Percentiles rank a stretch among this genome's conserved stretches.
phyloP scores from a whole-genome alignment of 306 rosid species.

The Mucuna pruriens region DNA sequence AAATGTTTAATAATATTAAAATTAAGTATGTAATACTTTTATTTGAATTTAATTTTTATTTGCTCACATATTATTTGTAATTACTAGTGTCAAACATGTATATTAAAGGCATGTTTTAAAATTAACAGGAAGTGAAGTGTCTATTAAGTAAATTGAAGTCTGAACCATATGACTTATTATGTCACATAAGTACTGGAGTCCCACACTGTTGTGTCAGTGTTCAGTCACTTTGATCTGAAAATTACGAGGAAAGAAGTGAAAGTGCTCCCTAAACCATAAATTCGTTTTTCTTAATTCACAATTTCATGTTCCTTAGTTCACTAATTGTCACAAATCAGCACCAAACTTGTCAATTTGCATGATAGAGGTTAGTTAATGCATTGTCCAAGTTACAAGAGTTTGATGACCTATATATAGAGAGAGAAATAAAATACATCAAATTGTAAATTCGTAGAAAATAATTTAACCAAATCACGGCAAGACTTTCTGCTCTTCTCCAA shows the following conservation, averaged over 20 bases:
- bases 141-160: background rate
- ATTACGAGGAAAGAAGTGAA: background rate
- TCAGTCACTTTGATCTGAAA: background rate
- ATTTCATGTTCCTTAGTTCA: background rate
- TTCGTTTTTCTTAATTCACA: background rate
- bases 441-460: background rate
- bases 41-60: background rate
- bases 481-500: constrained; percentile 60
- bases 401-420: background rate
- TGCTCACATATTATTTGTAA: background rate
- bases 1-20: background rate
- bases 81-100: background rate
- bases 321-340: background rate
- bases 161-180: background rate
- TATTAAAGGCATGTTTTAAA: background rate
- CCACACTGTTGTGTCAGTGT: background rate
- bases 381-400: background rate
- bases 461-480: background rate
- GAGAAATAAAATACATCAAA: background rate
- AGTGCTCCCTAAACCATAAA: background rate
- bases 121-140: background rate
- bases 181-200: background rate
- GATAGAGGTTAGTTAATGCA: background rate
- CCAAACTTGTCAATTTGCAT: background rate
- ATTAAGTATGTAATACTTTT: background rate